Base-by-base conservation (phyloP, 768 basidiomycete species). In the Podaxis mareebaensis region DNA sequence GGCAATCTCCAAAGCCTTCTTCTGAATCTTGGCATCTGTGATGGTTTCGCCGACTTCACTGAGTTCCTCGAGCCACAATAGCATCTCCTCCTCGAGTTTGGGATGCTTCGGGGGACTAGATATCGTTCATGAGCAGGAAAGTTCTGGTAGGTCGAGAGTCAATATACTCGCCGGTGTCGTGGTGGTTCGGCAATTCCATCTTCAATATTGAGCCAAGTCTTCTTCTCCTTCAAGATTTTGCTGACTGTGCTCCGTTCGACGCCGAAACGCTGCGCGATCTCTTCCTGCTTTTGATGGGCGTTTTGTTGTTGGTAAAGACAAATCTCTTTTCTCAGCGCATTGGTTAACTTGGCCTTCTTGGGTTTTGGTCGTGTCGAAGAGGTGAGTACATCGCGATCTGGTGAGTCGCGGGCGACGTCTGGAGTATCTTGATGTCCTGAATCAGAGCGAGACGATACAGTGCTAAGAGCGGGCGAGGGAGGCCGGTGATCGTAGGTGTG, bases 181-280 rank as follows among this genome's bases (percentile, higher is more conserved):
- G 63, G 86, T 79, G 57, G 82, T 64, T 84, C 78, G 63, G 79
- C 81, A 63, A 84, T 83, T 69, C 86, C 83, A 60, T 83, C 82
- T 13, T 83, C 80, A 44, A 90, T 81, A 67, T 83, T 86, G 71
- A 95, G 77, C 93, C 93, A 96, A 66, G 86, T 85, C n/a, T 82
- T 80, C 75, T 91, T 93, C 70, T 90, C 78, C 74, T 95, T 95
- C 67, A 95, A 81, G 66, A 94, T 95, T 77, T 96, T 95, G 76
- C 90, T 92, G 74, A 96, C 89, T n/a, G 94, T 96, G 76, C 92
- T 95, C 58, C 94, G 87, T 71, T 96, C 94, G 64, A 95, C 90
- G 55, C 85, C 84, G 72, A 89, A 95, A 36, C 78, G 76, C 11
- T 78, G 78, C 4, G 90, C 94, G 68, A 96, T 93, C 71, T 93